These are phyloP conservation scores for Wolfiporia cocos DNA, from an alignment of 1,284 basidiomycete species.

Conservation along the genomic window DNA sequence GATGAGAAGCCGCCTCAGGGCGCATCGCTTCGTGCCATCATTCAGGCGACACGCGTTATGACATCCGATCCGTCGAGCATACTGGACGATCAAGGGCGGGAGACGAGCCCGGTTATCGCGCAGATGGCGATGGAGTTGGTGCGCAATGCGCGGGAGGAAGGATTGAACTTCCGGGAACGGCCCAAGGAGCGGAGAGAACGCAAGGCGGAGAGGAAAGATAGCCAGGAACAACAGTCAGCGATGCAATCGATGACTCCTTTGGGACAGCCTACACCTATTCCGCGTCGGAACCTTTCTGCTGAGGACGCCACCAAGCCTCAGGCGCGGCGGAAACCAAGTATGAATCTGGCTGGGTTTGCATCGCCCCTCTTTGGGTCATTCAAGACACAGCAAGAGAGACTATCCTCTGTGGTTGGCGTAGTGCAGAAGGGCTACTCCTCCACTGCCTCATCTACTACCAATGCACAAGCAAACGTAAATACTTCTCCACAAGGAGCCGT, in stretches of 20 bases:
- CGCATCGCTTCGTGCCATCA: constrained; percentile 64
- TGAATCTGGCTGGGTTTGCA: constrained; percentile 27
- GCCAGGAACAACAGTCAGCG: constrained; percentile 5
- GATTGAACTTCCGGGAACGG: constrained; percentile 48
- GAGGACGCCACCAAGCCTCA: constrained; percentile 30
- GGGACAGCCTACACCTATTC: constrained; percentile 10
- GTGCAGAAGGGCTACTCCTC: constrained; percentile 18
- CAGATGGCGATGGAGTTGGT: constrained; percentile 70
- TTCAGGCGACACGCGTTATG: constrained; percentile 86
- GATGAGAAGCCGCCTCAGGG: constrained; percentile 43
- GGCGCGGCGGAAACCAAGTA: constrained; percentile 31
- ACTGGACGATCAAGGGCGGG: constrained; percentile 59
- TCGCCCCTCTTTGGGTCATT: constrained; percentile 58
- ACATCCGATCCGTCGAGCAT: constrained; percentile 75
- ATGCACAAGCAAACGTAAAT: constrained; percentile 5
- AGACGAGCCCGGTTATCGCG: constrained; percentile 56
- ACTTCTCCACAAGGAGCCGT: constrained; percentile 6
- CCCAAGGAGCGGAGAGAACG: constrained; percentile 41
- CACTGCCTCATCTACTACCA: constrained; percentile 15
- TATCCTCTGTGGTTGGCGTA: constrained; percentile 23
- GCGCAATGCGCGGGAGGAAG: constrained; percentile 64
- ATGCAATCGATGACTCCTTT: background rate
- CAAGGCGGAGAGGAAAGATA: constrained; percentile 9
- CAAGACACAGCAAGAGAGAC: constrained; percentile 43
- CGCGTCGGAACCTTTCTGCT: constrained; percentile 10